phyloP scores from a whole-genome alignment of 2,329 filamentous ascomycete species.

The Xylaria sp. region DNA sequence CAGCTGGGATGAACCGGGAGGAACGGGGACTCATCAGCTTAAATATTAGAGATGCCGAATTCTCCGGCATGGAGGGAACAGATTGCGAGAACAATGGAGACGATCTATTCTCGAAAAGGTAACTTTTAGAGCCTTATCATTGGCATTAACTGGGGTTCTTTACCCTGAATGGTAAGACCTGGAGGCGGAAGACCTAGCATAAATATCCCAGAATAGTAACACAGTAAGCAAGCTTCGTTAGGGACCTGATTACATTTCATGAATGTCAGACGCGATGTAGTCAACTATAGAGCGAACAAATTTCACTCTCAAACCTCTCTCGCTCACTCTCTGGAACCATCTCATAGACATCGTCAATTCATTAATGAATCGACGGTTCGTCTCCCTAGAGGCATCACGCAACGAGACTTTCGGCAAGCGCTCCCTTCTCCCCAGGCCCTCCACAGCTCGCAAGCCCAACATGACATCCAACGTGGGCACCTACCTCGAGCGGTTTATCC shows the following conservation, averaged over 20 bases:
- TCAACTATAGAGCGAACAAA: not conserved
- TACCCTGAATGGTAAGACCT: conserved; percentile 18
- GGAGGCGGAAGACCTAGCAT: conserved; percentile 10
- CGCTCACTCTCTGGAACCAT: not conserved
- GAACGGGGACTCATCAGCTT: not conserved
- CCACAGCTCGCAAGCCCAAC: conserved; percentile 8
- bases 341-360: conserved; percentile 5
- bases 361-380: conserved; percentile 29
- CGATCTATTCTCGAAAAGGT: conserved; percentile 4
- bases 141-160: conserved; percentile 1
- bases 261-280: conserved; percentile 13
- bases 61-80: not conserved
- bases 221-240: conserved; percentile 25
- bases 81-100: conserved; percentile 3
- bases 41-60: conserved; percentile 6
- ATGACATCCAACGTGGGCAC: conserved; percentile 27
- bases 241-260: conserved; percentile 9
- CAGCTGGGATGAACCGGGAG: too few relatives aligned
- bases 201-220: conserved; percentile 23
- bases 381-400: conserved; percentile 28
- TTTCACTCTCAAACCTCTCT: conserved; percentile 1
- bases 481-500: conserved; percentile 28
- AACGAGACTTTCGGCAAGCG: conserved; percentile 25
- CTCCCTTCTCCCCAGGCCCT: conserved; percentile 22
- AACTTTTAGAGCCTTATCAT: conserved; percentile 10